A percentile compares a stretch with the other conserved stretches of the same genome.
Conservation (phyloP, 2,329 filamentous ascomycete genomes). For the Colletotrichum tanaceti region DNA sequence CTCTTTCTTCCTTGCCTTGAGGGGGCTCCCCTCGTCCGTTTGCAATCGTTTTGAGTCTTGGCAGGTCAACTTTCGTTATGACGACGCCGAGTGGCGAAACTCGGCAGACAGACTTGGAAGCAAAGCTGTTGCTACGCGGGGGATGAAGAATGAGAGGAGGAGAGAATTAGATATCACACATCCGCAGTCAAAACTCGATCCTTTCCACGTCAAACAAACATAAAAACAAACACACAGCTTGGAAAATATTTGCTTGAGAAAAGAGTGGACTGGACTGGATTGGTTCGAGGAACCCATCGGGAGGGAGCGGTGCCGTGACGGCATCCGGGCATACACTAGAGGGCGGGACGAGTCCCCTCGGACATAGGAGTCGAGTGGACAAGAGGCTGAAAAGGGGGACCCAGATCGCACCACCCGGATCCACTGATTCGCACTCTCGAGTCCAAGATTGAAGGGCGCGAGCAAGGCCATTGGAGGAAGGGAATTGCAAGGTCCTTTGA, state of each 20-base stretch:
- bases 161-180: slow-evolving; percentile 22
- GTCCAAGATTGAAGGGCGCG: slow-evolving; percentile 3
- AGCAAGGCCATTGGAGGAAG: background rate
- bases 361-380: slow-evolving; percentile 13
- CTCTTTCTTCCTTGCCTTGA: background rate
- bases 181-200: background rate
- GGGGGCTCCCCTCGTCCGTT: background rate
- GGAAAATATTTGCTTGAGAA: background rate
- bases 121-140: background rate
- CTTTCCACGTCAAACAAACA: no score
- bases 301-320: background rate
- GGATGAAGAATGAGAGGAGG: no score
- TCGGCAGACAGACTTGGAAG: background rate
- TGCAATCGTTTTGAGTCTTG: slow-evolving; percentile 3
- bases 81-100: slow-evolving; percentile 16
- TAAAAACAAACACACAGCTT: background rate
- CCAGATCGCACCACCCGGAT: slow-evolving; percentile 26
- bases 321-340: no score
- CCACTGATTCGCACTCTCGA: slow-evolving; percentile 23
- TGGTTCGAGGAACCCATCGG: background rate
- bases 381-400: slow-evolving; percentile 17
- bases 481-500: background rate
- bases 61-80: slow-evolving; percentile 12
- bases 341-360: background rate
- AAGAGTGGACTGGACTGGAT: background rate